phyloP scores from a whole-genome alignment of 2,329 filamentous ascomycete species.

The Cordyceps cicadae region DNA sequence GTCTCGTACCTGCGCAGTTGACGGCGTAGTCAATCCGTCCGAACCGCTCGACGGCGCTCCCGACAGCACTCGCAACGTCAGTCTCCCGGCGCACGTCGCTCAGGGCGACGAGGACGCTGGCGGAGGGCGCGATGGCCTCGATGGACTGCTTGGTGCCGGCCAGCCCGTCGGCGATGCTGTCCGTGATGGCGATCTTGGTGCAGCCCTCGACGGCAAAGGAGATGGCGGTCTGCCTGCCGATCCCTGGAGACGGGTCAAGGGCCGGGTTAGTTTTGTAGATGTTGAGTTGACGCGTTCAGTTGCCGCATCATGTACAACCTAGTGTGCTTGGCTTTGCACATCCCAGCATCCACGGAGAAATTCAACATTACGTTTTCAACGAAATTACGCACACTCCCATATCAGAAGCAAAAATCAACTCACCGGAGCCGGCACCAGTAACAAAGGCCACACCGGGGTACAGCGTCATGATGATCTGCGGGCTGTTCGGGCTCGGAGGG shows the following conservation, averaged over 20 bases:
- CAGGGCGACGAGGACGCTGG: constrained; percentile 19
- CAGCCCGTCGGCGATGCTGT: constrained; percentile 25
- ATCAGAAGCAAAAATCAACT: not conserved
- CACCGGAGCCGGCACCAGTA: constrained; percentile 25
- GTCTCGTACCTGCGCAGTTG: constrained; percentile 31
- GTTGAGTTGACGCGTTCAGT: too few relatives aligned
- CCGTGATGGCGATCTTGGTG: constrained; percentile 31
- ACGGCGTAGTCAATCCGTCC: constrained; percentile 38
- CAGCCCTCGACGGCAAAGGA: constrained; percentile 38
- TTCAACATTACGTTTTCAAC: not conserved
- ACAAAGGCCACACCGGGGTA: constrained; percentile 25
- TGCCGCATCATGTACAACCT: too few relatives aligned
- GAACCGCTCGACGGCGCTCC: constrained; percentile 24
- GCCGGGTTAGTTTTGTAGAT: too few relatives aligned
- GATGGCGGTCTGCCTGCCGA: constrained; percentile 33
- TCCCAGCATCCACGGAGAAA: not conserved
- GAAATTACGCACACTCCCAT: too few relatives aligned
- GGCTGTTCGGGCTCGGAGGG: too few relatives aligned
- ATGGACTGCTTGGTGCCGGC: constrained; percentile 25
- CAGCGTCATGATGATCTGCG: constrained; percentile 14
- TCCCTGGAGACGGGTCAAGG: constrained; percentile 22
- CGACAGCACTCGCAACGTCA: constrained; percentile 27
- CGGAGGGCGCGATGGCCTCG: constrained; percentile 19
- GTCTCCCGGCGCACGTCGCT: constrained; percentile 29
- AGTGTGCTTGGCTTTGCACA: not conserved